Evolutionary conservation across 2,329 filamentous ascomycete genomes (phyloP), one percentile per base, ranked within the genome.

Genomic region (Colletotrichum musicola): DNA sequence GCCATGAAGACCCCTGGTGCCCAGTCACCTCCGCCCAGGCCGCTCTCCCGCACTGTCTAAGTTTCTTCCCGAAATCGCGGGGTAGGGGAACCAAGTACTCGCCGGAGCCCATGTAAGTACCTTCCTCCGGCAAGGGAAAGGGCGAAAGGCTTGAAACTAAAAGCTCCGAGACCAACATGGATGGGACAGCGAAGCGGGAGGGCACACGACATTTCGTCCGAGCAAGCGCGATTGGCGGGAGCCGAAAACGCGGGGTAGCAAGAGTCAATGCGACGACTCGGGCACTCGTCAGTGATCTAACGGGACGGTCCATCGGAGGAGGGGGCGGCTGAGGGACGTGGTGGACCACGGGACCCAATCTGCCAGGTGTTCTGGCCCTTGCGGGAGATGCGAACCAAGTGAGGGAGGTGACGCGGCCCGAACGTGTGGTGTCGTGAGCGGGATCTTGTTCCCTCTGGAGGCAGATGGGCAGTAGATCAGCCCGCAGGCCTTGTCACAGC

Each of bases 171-270:
- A 42, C 27, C n/a, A 40, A 47, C 66, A 65, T 61, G 66, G 55
- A 66, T 61, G 55, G 25, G 16, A 30, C 35, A 51, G 12, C 38
- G 56, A 40, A 30, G 9, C 35, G 9, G 44, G 30, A 54, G 22
- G 51, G 25, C 46, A 57, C 54, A 46, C 47, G 54, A 57, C 54
- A 51, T 22, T n/a, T 63, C 30, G 25, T 42, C n/a, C 53, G 16
- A 30, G 44, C 42, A 25, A 38, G 46, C 13, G 18, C 27, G 18
- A 55, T 53, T 46, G 55, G 62, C 18, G 58, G 55, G 35, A 59
- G 18, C 16, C 9, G 22, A 66, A 56, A 66, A 66, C 66, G 66
- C 66, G 62, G 66, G 55, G 66, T 69, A 69, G n/a, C 42, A 12
- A 65, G 44, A 61, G 62, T 53, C 44, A 68, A 66, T 60, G 55